phyloP scores from a whole-genome alignment of 2,329 filamentous ascomycete species.

The Phoma sp. region DNA sequence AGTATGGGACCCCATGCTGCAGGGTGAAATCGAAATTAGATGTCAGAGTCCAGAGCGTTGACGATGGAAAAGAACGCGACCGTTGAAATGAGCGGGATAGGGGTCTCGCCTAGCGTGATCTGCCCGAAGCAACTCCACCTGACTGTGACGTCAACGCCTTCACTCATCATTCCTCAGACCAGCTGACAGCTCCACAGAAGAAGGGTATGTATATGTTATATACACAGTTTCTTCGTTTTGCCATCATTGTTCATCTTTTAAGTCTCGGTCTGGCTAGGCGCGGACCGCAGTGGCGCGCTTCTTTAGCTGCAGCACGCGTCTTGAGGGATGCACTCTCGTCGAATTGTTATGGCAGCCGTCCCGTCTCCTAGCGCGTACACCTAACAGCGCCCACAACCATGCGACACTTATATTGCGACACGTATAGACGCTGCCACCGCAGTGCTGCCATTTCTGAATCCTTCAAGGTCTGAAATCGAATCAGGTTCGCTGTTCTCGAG shows the following conservation, averaged over 20 bases:
- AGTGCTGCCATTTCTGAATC: neutral
- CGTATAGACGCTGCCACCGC: slow-evolving; percentile 17
- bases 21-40: too few species aligned
- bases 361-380: slow-evolving; percentile 11
- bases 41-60: neutral
- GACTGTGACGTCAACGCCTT: slow-evolving; percentile 13
- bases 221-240: too few species aligned
- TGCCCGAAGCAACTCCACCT: neutral
- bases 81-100: slow-evolving; percentile 2
- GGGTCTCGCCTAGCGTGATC: slow-evolving; percentile 5
- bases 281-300: slow-evolving; percentile 13
- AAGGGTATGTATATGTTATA: too few species aligned
- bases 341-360: slow-evolving; percentile 13
- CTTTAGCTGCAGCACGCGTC: slow-evolving; percentile 14
- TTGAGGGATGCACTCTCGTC: slow-evolving; percentile 10
- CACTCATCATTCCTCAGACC: slow-evolving; percentile 5
- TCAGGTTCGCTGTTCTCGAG: neutral
- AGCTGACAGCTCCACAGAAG: too few species aligned
- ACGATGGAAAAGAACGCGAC: neutral
- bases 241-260: neutral
- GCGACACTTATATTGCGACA: slow-evolving; percentile 12
- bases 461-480: neutral
- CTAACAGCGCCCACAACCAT: slow-evolving; percentile 10
- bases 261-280: neutral
- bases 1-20: too few species aligned